Evolutionary conservation across 2,329 filamentous ascomycete species (phyloP), one percentile per base, ranked within the genome.

Genomic region (Trichoderma sp.): DNA sequence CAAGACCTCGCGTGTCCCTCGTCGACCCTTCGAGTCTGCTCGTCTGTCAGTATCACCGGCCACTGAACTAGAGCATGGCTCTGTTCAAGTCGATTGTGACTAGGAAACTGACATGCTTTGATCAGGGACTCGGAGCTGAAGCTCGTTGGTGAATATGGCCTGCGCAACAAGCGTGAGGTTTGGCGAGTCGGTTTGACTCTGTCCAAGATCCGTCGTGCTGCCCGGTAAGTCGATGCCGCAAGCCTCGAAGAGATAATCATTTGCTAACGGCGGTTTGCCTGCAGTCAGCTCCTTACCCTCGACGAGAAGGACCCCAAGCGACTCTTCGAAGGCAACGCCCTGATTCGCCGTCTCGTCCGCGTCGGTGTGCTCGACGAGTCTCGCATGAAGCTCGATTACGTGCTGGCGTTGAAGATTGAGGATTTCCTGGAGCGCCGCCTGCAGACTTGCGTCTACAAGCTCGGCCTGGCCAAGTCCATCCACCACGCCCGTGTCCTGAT

Each of bases 351-450:
- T 91, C 93, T 99, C 74, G 95, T 99, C 74, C 95, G 95, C 82
- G 93, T 98, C 81, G 95, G 95, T 92, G 95, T 99, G 78, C 92
- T 99, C 79, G 95, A 99, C 82, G 95, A 99, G 88, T 93, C 93
- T 81, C 95, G 95, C 89, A 99, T 99, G 95, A 99, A 97, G 91
- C 95, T 99, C 88, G 95, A 99, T 97, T 97, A 99, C 90, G 95
- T 99, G 80, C 86, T 99, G 80, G 95, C 95, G 84, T 90, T 99
- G 69, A 96, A 97, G 88, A 91, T 96, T 78, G 95, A 99, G 85
- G 95, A 99, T 84, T 99, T 99, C 90, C 88, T 99, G 85, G 95
- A 99, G 91, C 94, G 95, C 78, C 93, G 95, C 83, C 93, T 98
- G 74, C 94, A 99, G 90, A 99, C 95, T 77, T 97, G 94, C 79